phyloP scores from a whole-genome alignment of 2,329 filamentous ascomycete species.

The Pseudocercospora vitis region DNA sequence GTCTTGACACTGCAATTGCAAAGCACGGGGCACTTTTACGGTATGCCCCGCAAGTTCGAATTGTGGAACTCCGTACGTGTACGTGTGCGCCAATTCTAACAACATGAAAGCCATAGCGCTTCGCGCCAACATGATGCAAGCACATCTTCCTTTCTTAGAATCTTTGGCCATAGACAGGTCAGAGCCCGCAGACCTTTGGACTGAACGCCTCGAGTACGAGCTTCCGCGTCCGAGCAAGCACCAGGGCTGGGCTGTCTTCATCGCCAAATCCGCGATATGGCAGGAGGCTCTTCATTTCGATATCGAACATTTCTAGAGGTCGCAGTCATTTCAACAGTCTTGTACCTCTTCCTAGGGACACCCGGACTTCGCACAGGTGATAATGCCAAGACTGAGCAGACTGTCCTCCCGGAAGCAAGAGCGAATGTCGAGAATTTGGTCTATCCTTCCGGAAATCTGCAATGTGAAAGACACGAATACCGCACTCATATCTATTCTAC shows the following conservation, averaged over 20 bases:
- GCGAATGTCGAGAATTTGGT: conserved; percentile 43
- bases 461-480: conserved; percentile 43
- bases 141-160: too few relatives aligned
- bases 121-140: too few relatives aligned
- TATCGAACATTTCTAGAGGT: conserved; percentile 38
- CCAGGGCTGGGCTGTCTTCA: too few relatives aligned
- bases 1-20: background rate
- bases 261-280: conserved; percentile 11
- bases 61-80: conserved; percentile 1
- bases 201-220: too few relatives aligned
- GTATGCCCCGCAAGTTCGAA: background rate
- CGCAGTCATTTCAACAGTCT: conserved; percentile 32
- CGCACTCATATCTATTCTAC: conserved; percentile 52
- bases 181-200: too few relatives aligned
- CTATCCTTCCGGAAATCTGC: conserved; percentile 42
- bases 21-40: background rate
- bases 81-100: background rate
- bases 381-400: background rate
- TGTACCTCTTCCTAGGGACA: conserved; percentile 37
- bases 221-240: too few relatives aligned
- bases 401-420: conserved; percentile 20
- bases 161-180: too few relatives aligned
- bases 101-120: too few relatives aligned
- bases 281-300: conserved; percentile 18
- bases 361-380: conserved; percentile 25